A percentile compares a stretch with the other conserved stretches of the same genome.
Conservation (phyloP, 306 rosid genomes). For the Lithocarpus polystachyus region DNA sequence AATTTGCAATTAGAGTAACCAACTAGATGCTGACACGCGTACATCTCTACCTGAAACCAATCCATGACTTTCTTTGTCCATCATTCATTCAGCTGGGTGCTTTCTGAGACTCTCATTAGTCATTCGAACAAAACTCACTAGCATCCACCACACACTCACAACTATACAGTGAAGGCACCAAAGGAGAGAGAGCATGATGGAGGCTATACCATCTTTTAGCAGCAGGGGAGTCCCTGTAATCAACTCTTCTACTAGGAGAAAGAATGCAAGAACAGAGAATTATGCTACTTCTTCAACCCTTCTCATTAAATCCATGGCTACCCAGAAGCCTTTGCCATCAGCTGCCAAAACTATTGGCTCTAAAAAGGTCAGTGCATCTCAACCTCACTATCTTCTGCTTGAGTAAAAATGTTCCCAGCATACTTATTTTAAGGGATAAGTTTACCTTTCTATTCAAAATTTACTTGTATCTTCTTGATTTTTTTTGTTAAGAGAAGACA, state of each 20-base stretch:
- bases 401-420: not conserved
- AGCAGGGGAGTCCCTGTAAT: slow-evolving; percentile 27
- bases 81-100: slow-evolving; percentile 20
- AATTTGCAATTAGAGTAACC: not conserved
- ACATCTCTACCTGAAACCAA: slow-evolving; percentile 25
- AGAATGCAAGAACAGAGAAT: not conserved
- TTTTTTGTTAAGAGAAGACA: too few relatives aligned
- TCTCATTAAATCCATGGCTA: slow-evolving; percentile 63
- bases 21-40: slow-evolving; percentile 37
- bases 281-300: slow-evolving; percentile 34
- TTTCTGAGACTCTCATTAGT: not conserved
- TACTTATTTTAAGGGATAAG: not conserved
- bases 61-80: slow-evolving; percentile 20
- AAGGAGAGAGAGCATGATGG: slow-evolving; percentile 39
- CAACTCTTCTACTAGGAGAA: slow-evolving; percentile 17
- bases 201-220: slow-evolving; percentile 34
- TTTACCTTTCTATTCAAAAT: not conserved
- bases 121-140: not conserved
- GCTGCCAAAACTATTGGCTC: slow-evolving; percentile 53
- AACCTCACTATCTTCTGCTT: not conserved
- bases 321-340: slow-evolving; percentile 60
- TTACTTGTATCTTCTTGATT: not conserved
- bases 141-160: not conserved
- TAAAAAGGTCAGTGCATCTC: slow-evolving; percentile 53
- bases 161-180: not conserved